These are phyloP conservation scores for Chlorokybus atmophyticus DNA, from an alignment of 139 green algal species.

Conservation along the genomic window DNA sequence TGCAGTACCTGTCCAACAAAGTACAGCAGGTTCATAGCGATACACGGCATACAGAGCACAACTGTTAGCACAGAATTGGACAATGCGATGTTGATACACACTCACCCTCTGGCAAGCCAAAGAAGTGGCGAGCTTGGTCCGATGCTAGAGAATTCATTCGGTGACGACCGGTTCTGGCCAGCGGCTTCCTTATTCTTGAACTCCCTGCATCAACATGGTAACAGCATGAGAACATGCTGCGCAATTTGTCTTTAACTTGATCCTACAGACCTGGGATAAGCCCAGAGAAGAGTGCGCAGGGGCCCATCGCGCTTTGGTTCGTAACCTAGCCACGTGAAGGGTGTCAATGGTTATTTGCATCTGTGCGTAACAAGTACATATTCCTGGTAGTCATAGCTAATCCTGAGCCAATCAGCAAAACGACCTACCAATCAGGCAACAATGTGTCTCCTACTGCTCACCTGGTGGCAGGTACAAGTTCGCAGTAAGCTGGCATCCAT, in stretches of 20 bases:
- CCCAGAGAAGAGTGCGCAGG: constrained; percentile 85
- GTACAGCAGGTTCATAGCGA: background rate
- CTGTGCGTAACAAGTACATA: no score
- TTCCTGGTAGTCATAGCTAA: no score
- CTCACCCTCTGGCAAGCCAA: constrained; percentile 50
- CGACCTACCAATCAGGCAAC: no score
- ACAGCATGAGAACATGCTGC: no score
- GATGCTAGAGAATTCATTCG: constrained; percentile 78
- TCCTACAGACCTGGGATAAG: constrained; percentile 55
- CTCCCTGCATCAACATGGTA: constrained; percentile 13
- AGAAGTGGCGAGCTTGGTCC: constrained; percentile 64
- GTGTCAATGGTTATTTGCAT: no score
- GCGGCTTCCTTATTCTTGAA: constrained; percentile 71
- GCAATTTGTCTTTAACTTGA: constrained; percentile 71
- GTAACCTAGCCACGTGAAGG: constrained; percentile 44
- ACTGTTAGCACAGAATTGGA: background rate
- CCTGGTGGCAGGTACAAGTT: constrained; percentile 79
- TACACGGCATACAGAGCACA: background rate
- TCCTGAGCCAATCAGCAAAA: no score
- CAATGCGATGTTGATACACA: background rate
- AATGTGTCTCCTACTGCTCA: no score
- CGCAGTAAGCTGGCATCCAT: constrained; percentile 84
- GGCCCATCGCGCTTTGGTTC: constrained; percentile 54
- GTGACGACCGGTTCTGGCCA: constrained; percentile 72
- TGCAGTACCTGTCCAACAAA: constrained; percentile 54